phyloP scores from a whole-genome alignment of 805 yeast species.

The Jamesozyma piceae region DNA sequence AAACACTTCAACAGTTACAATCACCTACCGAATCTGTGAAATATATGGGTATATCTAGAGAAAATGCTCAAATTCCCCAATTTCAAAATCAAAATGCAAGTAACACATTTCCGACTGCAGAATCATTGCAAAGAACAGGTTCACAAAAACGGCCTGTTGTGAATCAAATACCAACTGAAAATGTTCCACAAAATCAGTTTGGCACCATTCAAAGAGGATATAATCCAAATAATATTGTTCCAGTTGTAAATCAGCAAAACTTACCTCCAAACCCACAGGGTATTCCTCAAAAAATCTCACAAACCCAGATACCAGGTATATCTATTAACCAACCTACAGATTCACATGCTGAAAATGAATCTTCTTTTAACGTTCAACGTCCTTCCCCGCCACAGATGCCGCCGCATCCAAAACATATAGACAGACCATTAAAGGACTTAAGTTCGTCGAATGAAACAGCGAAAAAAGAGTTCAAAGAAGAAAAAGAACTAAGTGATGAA shows the following conservation, averaged over 20 bases:
- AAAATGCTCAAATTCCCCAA: neutral
- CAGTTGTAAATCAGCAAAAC: neutral
- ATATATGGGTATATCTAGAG: neutral
- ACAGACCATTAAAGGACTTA: constrained; percentile 9
- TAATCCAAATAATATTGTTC: neutral
- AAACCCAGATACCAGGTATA: neutral
- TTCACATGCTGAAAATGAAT: neutral
- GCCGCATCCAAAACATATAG: constrained; percentile 9
- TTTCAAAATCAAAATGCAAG: neutral
- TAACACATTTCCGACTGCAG: neutral
- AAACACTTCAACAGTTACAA: constrained; percentile 1
- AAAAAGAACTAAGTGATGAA: neutral
- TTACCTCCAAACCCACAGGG: neutral
- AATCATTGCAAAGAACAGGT: neutral
- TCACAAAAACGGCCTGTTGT: neutral
- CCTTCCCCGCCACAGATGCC: constrained; percentile 14
- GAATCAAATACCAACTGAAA: neutral
- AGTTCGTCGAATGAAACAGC: constrained; percentile 8
- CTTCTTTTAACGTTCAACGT: neutral
- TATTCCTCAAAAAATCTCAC: neutral
- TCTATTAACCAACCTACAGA: neutral
- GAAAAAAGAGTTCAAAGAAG: constrained; percentile 1
- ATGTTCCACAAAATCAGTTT: neutral
- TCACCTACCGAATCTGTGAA: neutral
- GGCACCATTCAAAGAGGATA: neutral